phyloP scores from a whole-genome alignment of 2,329 filamentous ascomycete genomes.

The Fusarium decemcellulare region DNA sequence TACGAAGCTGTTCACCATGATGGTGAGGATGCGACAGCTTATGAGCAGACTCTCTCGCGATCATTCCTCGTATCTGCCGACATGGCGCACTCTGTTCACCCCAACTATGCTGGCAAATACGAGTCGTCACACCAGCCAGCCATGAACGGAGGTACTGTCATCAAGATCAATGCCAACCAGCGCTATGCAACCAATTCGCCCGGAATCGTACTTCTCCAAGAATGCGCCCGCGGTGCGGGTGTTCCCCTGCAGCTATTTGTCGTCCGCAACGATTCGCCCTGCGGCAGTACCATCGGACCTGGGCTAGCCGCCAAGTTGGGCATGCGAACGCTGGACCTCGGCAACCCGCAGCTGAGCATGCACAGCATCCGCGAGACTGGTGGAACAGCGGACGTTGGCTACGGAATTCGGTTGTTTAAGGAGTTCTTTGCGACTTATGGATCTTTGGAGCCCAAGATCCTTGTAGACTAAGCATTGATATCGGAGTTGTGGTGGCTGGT shows the following conservation, averaged over 20 bases:
- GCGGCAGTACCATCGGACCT: conserved; percentile 97
- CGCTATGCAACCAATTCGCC: conserved; percentile 97
- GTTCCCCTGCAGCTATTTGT: conserved; percentile 97
- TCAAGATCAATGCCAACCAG: conserved; percentile 98
- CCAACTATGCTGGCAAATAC: conserved; percentile 94
- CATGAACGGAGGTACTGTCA: conserved; percentile 96
- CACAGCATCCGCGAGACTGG: conserved; percentile 96
- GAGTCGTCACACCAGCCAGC: conserved; percentile 91
- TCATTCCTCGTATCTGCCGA: conserved; percentile 97
- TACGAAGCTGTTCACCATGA: conserved; percentile 72
- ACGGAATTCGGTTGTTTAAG: conserved; percentile 88
- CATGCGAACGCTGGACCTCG: conserved; percentile 89
- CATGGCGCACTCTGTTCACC: conserved; percentile 97
- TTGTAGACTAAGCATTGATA: conserved; percentile 76
- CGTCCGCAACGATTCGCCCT: conserved; percentile 94
- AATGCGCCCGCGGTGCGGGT: conserved; percentile 80
- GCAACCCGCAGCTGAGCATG: conserved; percentile 96
- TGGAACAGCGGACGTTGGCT: conserved; percentile 87
- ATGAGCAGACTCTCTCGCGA: conserved; percentile 90
- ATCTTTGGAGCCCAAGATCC: conserved; percentile 84
- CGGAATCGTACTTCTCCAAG: conserved; percentile 92
- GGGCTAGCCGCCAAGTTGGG: conserved; percentile 92
- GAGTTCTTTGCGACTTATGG: conserved; percentile 90
- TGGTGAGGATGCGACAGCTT: conserved; percentile 80
- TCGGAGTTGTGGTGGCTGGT: conserved; percentile 17